Evolutionary conservation across 768 basidiomycete species (phyloP).

Genomic region (Rhodotorula paludigena): DNA sequence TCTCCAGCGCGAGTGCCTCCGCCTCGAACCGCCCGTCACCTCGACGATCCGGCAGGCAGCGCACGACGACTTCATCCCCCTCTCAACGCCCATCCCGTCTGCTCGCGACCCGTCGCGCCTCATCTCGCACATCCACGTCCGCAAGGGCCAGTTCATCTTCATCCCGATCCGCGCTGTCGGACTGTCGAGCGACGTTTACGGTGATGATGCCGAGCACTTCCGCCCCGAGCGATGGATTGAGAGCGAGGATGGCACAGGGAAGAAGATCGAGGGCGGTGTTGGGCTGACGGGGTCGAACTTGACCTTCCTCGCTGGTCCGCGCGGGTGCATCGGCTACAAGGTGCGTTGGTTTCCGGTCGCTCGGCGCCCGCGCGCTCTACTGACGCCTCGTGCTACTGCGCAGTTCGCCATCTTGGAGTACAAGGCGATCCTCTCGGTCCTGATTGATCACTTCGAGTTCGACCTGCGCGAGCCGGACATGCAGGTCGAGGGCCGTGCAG

Average conservation of each 20-base stretch:
- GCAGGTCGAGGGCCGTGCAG: slow-evolving; percentile 20
- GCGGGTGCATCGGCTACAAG: slow-evolving; percentile 20
- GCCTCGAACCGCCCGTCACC: slow-evolving; percentile 73
- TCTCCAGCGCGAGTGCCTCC: slow-evolving; percentile 59
- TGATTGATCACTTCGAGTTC: slow-evolving; percentile 33
- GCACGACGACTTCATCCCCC: slow-evolving; percentile 70
- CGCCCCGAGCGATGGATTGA: slow-evolving; percentile 58
- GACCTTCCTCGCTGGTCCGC: slow-evolving; percentile 4
- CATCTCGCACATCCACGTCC: slow-evolving; percentile 46
- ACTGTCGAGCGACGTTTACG: slow-evolving; percentile 57
- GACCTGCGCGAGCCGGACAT: slow-evolving; percentile 9
- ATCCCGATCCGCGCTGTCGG: slow-evolving; percentile 62
- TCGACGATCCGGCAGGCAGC: slow-evolving; percentile 70
- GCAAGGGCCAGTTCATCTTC: slow-evolving; percentile 57
- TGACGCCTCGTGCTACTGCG: background rate
- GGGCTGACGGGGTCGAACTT: slow-evolving; percentile 54
- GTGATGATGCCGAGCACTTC: slow-evolving; percentile 60
- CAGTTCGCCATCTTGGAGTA: background rate
- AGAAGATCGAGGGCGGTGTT: slow-evolving; percentile 50
- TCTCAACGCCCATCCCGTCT: slow-evolving; percentile 44
- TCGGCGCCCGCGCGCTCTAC: background rate
- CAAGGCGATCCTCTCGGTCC: slow-evolving; percentile 29
- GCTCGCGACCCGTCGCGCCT: background rate
- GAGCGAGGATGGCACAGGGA: slow-evolving; percentile 32
- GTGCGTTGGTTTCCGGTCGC: background rate